phyloP scores from a whole-genome alignment of 1,284 basidiomycete species.

The Ustilago xerochloae region DNA sequence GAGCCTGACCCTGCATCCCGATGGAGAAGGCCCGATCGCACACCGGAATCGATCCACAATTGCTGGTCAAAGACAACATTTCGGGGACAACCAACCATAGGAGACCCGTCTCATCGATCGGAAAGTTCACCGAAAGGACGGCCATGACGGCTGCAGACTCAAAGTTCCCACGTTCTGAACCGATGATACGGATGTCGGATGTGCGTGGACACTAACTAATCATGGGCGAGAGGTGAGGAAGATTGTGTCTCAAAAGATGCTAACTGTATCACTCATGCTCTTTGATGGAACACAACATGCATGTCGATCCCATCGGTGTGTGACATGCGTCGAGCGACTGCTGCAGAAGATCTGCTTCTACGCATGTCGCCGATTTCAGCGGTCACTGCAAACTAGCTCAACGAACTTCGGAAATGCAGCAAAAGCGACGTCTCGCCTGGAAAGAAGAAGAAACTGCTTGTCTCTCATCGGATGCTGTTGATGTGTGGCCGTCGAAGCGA shows the following conservation, averaged over 20 bases:
- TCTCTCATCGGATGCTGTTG: background rate
- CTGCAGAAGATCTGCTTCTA: background rate
- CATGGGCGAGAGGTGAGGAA: too few relatives aligned
- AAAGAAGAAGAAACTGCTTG: background rate
- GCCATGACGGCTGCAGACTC: too few relatives aligned
- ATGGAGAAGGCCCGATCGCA: background rate
- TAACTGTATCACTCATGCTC: background rate
- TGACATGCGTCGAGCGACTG: too few relatives aligned
- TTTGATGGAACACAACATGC: background rate
- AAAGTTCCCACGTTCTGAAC: too few relatives aligned
- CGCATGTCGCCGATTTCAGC: background rate
- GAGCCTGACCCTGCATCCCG: conserved; percentile 12
- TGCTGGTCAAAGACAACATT: background rate
- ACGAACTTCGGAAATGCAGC: background rate
- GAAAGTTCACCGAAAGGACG: too few relatives aligned
- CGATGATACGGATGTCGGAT: too few relatives aligned
- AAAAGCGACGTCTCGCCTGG: background rate
- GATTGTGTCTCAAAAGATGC: too few relatives aligned
- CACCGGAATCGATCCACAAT: background rate
- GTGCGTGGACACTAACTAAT: too few relatives aligned
- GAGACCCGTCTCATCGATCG: too few relatives aligned
- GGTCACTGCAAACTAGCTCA: background rate
- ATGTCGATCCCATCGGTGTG: background rate
- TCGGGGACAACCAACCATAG: background rate
- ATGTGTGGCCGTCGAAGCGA: background rate